Percentiles rank a stretch among this genome's conserved stretches.
These are phyloP conservation scores for Epichloe scottii DNA, from an alignment of 2,329 filamentous ascomycete genomes.

Conservation along the genomic window DNA sequence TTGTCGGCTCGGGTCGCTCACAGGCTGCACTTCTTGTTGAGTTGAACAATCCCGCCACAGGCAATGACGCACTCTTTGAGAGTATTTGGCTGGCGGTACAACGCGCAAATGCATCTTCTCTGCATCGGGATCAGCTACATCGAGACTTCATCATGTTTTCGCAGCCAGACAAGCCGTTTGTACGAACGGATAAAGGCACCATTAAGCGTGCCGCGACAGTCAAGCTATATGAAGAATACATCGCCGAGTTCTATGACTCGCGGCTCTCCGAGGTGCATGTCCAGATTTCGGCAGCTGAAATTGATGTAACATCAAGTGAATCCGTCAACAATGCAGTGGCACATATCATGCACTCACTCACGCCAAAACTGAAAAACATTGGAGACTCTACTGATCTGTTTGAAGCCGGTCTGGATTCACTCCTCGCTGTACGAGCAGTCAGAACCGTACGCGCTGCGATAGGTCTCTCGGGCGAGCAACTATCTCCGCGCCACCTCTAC, in stretches of 20 bases:
- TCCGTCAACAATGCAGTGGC: slow-evolving; percentile 8
- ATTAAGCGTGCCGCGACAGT: slow-evolving; percentile 28
- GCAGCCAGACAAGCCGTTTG: slow-evolving; percentile 28
- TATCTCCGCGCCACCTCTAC: slow-evolving; percentile 23
- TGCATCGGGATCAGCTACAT: slow-evolving; percentile 28
- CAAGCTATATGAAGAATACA: slow-evolving; percentile 29
- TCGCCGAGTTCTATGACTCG: slow-evolving; percentile 30
- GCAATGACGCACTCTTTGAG: slow-evolving; percentile 21
- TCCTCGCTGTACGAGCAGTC: slow-evolving; percentile 17
- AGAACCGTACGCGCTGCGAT: slow-evolving; percentile 19
- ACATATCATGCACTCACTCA: slow-evolving; percentile 10
- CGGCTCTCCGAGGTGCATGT: slow-evolving; percentile 11
- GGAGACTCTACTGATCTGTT: slow-evolving; percentile 14
- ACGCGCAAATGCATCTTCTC: slow-evolving; percentile 26
- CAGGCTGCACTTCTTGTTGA: slow-evolving; percentile 17
- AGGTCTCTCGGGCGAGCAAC: slow-evolving; percentile 13
- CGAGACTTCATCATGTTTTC: slow-evolving; percentile 29
- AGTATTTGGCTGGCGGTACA: slow-evolving; percentile 32
- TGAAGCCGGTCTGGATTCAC: slow-evolving; percentile 20
- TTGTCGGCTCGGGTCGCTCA: slow-evolving; percentile 15
- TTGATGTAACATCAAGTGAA: not conserved
- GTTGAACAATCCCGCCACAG: slow-evolving; percentile 10
- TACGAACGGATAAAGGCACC: slow-evolving; percentile 32
- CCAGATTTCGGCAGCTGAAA: slow-evolving; percentile 5
- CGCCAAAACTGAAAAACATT: slow-evolving; percentile 5